Percentiles rank a stretch among this genome's conserved stretches.
These are phyloP conservation scores for Neospermospora avenae DNA, from an alignment of 2,329 filamentous ascomycete species.

Conservation along the genomic window DNA sequence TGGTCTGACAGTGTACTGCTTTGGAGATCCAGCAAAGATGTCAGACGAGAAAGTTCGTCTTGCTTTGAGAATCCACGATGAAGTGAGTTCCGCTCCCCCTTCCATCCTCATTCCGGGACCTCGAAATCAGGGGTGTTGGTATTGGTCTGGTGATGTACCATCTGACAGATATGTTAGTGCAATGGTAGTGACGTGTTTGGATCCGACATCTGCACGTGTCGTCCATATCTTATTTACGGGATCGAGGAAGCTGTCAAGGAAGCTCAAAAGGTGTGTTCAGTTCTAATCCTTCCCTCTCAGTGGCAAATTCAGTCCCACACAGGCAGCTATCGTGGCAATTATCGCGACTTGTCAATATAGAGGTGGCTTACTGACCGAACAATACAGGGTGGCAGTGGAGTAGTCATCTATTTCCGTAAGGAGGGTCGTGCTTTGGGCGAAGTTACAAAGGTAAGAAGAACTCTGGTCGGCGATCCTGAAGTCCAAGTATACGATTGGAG, in stretches of 20 bases:
- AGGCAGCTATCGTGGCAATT: not conserved
- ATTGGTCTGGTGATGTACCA: not conserved
- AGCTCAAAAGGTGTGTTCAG: constrained; percentile 62
- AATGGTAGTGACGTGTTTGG: constrained; percentile 98
- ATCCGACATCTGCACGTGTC: constrained; percentile 95
- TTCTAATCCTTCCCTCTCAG: not conserved
- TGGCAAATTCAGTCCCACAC: too few species aligned
- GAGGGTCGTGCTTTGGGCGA: constrained; percentile 93
- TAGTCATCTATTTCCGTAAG: constrained; percentile 96
- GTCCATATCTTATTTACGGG: constrained; percentile 93
- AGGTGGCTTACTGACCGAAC: constrained; percentile 4
- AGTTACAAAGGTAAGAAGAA: constrained; percentile 49
- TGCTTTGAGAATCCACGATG: constrained; percentile 80
- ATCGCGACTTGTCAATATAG: not conserved
- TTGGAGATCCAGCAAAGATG: constrained; percentile 92
- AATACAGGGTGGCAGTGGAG: constrained; percentile 26
- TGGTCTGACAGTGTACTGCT: constrained; percentile 93
- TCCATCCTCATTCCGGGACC: not conserved
- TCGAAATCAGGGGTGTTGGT: not conserved
- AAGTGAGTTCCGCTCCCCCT: constrained; percentile 24
- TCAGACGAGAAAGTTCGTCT: constrained; percentile 78
- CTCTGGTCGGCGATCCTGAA: not conserved
- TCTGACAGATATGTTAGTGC: constrained; percentile 51
- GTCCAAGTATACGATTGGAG: constrained; percentile 60
- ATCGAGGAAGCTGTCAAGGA: constrained; percentile 98